These are phyloP conservation scores for Aspergillus tanneri DNA, from an alignment of 2,329 filamentous ascomycete species.

Conservation along the genomic window DNA sequence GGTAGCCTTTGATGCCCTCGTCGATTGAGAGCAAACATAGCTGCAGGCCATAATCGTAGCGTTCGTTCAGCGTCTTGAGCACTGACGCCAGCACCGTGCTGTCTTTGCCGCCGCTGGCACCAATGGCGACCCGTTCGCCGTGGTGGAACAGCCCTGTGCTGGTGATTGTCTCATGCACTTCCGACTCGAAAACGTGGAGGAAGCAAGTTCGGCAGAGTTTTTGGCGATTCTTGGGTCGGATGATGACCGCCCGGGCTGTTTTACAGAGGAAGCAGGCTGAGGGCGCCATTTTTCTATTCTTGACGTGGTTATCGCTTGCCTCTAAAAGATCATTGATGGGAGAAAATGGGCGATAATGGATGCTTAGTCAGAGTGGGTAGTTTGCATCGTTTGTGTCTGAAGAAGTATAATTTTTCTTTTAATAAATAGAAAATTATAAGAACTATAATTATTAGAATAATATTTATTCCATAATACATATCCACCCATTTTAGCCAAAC, in stretches of 20 bases:
- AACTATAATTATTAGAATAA: background rate
- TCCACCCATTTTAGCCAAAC: background rate
- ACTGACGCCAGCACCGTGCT: conserved; percentile 94
- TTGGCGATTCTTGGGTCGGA: conserved; percentile 90
- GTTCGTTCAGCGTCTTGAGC: conserved; percentile 88
- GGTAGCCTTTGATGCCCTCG: conserved; percentile 94
- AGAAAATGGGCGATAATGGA: conserved; percentile 16
- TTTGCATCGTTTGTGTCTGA: conserved; percentile 20
- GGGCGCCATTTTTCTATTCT: conserved; percentile 68
- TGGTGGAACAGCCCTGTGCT: conserved; percentile 75
- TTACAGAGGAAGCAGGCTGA: conserved; percentile 74
- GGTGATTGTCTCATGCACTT: conserved; percentile 89
- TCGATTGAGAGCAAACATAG: conserved; percentile 88
- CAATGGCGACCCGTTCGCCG: conserved; percentile 88
- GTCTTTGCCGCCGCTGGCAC: conserved; percentile 95
- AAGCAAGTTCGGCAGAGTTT: conserved; percentile 93
- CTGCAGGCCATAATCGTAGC: conserved; percentile 81
- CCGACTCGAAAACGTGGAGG: conserved; percentile 80
- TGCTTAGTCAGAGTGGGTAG: conserved; percentile 17
- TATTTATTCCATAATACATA: conserved; percentile 3
- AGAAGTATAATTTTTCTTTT: no score
- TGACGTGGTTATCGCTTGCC: no score
- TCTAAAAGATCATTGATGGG: no score
- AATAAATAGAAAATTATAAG: no score
- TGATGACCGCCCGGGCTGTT: conserved; percentile 76